A percentile compares a stretch with the other conserved stretches of the same genome.
These are phyloP conservation scores for Fonsecaea multimorphosa DNA, from an alignment of 2,329 filamentous ascomycete species.

Conservation along the genomic window DNA sequence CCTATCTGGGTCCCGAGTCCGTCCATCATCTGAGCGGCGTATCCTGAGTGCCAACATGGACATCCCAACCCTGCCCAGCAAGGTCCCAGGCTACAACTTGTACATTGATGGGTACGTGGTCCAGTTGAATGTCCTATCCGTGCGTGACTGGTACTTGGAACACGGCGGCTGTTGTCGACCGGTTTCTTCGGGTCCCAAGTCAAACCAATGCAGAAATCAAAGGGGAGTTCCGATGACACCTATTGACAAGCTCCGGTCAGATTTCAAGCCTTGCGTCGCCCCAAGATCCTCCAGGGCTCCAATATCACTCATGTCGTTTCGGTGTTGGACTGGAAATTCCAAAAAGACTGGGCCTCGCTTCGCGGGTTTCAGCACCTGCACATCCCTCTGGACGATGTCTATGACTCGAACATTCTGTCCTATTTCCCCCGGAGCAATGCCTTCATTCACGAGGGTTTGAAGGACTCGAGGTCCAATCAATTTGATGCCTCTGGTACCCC, in stretches of 20 bases:
- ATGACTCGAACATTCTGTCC: conserved; percentile 83
- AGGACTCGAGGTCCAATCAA: conserved; percentile 40
- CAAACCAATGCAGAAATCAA: neutral
- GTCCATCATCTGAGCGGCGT: neutral
- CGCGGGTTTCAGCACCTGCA: conserved; percentile 72
- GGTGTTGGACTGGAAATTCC: conserved; percentile 68
- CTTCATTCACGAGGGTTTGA: conserved; percentile 81
- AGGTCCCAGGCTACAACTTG: conserved; percentile 70
- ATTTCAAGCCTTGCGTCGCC: conserved; percentile 77
- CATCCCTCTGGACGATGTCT: conserved; percentile 88
- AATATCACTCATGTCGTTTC: conserved; percentile 92
- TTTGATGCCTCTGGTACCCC: neutral
- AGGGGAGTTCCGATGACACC: neutral
- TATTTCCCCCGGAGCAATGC: conserved; percentile 78
- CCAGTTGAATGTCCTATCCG: neutral
- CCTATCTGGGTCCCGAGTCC: neutral
- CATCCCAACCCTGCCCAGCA: conserved; percentile 34
- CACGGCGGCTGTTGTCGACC: neutral
- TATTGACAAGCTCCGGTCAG: conserved; percentile 55
- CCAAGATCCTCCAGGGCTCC: conserved; percentile 70
- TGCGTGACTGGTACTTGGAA: neutral
- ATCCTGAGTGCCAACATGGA: conserved; percentile 31
- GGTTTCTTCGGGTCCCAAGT: neutral
- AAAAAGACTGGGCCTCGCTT: conserved; percentile 58
- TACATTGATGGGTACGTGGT: conserved; percentile 75